Evolutionary conservation across 352 stramenopile genomes (phyloP), one percentile per base, ranked within the genome.

Genomic region (Pythium pyrilobum): DNA sequence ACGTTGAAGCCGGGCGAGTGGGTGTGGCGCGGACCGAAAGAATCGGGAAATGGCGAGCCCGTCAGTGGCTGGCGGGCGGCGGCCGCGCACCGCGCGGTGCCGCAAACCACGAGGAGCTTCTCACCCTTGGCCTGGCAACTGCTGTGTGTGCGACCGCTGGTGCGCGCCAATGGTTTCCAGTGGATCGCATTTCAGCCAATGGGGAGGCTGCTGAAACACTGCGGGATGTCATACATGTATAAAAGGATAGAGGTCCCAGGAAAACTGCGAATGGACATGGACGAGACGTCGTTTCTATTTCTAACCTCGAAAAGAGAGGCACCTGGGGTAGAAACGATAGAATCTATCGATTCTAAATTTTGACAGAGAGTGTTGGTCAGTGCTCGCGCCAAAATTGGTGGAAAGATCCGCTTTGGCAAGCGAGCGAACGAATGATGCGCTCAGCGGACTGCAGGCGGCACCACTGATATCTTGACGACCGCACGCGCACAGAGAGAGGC

Each of bases 121-220:
- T 39, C 34, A 39, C 34, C 8, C 34, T 15, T 15, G 34, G 5
- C 5, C 5, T n/a, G 6, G 34, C 34, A 39, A 39, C 34, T 39
- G 34, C 34, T 39, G 5, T 12, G 34, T n/a, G 34, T 21, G 34
- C 34, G 34, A 39, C 34, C 20, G 34, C 12, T 39, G 34, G 34
- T n/a, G 34, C 34, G 43, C 54, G 54, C 74, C 74, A 84, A 74
- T 79, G 68, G 62, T 75, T 84, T 66, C 32, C 20, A 21, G 15
- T 4, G 34, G 47, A 34, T 34, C 9, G 23, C 23, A 37, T 81
- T 78, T 77, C 29, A 43, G 40, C 73, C 73, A 84, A 81, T 84
- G n/a, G 47, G 5, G 46, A 29, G 38, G 2, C 5, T 31, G 23
- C 42, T 52, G 53, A 32, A 3, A 41, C 47, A 42, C 52, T 48